A percentile compares a stretch with the other conserved stretches of the same genome.
These are phyloP conservation scores for Novymonas esmeraldas DNA, from an alignment of 208 protist species.

Conservation along the genomic window DNA sequence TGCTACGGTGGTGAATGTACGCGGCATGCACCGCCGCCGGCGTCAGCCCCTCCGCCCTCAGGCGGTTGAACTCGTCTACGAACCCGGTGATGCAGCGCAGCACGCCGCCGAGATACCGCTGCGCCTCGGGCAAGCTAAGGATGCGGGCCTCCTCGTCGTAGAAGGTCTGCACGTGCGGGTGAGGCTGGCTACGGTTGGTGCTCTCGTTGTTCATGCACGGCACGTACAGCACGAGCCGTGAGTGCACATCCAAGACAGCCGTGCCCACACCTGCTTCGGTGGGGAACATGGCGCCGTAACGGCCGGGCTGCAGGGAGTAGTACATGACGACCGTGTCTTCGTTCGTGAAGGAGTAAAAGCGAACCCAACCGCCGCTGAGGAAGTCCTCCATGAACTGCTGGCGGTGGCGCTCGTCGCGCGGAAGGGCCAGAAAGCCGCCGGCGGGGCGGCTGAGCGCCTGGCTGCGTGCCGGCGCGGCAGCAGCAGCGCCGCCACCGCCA, in stretches of 20 bases:
- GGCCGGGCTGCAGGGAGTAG: conserved; percentile 86
- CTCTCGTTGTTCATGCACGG: conserved; percentile 87
- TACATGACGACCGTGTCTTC: conserved; percentile 86
- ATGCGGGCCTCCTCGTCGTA: conserved; percentile 86
- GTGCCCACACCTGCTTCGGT: conserved; percentile 82
- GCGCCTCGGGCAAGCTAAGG: conserved; percentile 70
- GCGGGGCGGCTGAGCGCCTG: conserved; percentile 25
- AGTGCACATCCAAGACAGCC: conserved; percentile 83
- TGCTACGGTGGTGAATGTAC: conserved; percentile 80
- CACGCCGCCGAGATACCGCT: conserved; percentile 74
- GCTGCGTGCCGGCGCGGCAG: conserved; percentile 3
- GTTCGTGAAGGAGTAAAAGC: conserved; percentile 83
- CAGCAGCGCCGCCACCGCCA: background rate
- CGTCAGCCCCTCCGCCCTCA: conserved; percentile 70
- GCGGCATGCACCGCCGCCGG: conserved; percentile 78
- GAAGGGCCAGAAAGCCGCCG: conserved; percentile 77
- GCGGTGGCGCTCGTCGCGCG: conserved; percentile 66
- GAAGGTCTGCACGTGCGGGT: conserved; percentile 89
- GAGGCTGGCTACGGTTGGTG: conserved; percentile 78
- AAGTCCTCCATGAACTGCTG: conserved; percentile 86
- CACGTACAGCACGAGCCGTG: conserved; percentile 84
- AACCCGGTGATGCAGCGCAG: conserved; percentile 76
- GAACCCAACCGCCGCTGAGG: conserved; percentile 84
- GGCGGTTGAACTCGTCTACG: conserved; percentile 66
- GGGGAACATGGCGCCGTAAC: conserved; percentile 86